Conservation (phyloP, 306 rosid species). For the Pyrus betulifolia region DNA sequence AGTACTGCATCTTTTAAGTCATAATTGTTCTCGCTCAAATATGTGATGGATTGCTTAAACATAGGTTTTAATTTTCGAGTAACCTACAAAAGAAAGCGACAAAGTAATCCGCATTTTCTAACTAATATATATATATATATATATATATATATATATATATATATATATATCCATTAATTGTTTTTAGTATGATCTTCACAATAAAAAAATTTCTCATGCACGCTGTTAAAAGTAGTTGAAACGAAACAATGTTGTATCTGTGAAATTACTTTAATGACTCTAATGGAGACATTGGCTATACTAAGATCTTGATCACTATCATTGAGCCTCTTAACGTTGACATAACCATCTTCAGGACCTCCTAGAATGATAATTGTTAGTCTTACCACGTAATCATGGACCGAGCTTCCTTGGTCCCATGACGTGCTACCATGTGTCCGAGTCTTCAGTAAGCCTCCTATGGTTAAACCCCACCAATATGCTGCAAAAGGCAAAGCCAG, state of each 20-base stretch:
- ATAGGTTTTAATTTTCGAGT: conserved; percentile 54
- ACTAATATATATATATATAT: no score
- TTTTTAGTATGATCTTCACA: no score
- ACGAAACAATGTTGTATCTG: conserved; percentile 29
- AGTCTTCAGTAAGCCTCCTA: conserved; percentile 64
- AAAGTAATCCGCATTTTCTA: no score
- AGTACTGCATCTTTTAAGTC: conserved; percentile 49
- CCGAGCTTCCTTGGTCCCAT: conserved; percentile 60
- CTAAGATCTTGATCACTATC: conserved; percentile 38
- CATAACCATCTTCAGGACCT: conserved; percentile 36
- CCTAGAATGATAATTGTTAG: conserved; percentile 48
- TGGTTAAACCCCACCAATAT: conserved; percentile 75
- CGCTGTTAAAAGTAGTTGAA: no score
- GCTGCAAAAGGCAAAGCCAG: conserved; percentile 58
- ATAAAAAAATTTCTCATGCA: no score
- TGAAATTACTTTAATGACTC: conserved; percentile 71
- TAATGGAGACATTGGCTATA: conserved; percentile 71
- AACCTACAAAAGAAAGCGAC: conserved; percentile 20
- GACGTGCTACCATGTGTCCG: conserved; percentile 78
- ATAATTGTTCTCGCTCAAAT: conserved; percentile 31
- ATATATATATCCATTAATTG: no score
- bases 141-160: no score
- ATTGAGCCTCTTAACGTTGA: conserved; percentile 28
- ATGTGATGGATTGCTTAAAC: conserved; percentile 71
- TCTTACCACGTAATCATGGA: conserved; percentile 56